Evolutionary conservation across 768 basidiomycete species (phyloP), one percentile per base, ranked within the genome.

Genomic region (Suillus subaureus): DNA sequence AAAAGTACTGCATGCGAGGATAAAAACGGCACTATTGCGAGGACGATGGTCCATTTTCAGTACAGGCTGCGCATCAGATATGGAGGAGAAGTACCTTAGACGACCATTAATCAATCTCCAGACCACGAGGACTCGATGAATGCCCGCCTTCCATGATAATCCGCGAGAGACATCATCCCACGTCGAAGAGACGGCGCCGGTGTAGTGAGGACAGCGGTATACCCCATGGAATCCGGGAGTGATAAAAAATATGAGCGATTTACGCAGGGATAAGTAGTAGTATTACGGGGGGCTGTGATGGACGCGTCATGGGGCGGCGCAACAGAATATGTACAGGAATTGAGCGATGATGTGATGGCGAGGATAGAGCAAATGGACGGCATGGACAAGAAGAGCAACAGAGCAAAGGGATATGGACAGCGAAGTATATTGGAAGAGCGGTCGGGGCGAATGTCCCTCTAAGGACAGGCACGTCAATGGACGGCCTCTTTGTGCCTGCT

Each of bases 401-500:
- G 15, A 58, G 16, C 18, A 28, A 40, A 42, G 26, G 39, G 4
- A 42, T 40, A 26, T 58, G 26, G n/a, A 58, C 39, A 58, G 39
- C n/a, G 9, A 40, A 49, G 9, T 16, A 6, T 40, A 40, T 15
- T 15, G 39, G 15, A 40, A 21, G 21, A n/a, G 21, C n/a, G n/a
- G 45, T 23, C 1, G 12, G 2, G 47, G 45, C 9, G 11, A 9
- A 9, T 35, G n/a, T 4, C 4, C n/a, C 45, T 47, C 12, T 13
- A 47, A 16, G 18, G 39, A 26, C 12, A 26, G 26, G 39, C 37
- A 40, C 3, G 37, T 40, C 16, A 52, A 28, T 31, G 52, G 1
- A 54, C 9, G 16, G 56, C 56, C 6, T 72, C 70, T 43, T 76
- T 69, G 64, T 79, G 78, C 60, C 74, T 70, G 64, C 78, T 79